Evolutionary conservation across 352 stramenopile genomes (phyloP).

Genomic region (Phytophthora fragariaefolia): DNA sequence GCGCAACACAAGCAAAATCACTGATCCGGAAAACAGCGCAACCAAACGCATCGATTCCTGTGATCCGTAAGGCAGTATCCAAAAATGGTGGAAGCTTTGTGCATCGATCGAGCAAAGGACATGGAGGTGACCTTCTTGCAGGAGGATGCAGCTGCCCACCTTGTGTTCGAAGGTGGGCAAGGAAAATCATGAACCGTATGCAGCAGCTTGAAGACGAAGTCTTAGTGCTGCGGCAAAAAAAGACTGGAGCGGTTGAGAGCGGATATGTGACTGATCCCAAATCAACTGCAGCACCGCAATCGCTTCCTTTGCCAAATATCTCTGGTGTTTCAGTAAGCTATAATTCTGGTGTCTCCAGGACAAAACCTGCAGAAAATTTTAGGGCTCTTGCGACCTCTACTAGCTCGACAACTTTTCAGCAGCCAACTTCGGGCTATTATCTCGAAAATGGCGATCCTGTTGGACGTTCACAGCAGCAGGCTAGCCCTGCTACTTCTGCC

Average conservation of each 20-base stretch:
- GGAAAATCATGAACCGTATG: constrained; percentile 44
- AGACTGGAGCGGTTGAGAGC: constrained; percentile 2
- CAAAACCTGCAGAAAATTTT: constrained; percentile 14
- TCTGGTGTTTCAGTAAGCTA: not conserved
- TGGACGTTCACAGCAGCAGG: not conserved
- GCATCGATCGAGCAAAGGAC: constrained; percentile 21
- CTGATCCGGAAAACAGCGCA: not conserved
- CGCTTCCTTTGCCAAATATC: constrained; percentile 1
- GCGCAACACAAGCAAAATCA: not conserved
- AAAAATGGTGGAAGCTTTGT: constrained; percentile 21
- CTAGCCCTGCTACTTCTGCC: not conserved
- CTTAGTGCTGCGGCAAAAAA: constrained; percentile 27
- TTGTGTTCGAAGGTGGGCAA: constrained; percentile 44
- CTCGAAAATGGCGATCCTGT: not conserved
- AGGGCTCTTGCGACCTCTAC: constrained; percentile 7
- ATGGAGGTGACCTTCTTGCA: constrained; percentile 39
- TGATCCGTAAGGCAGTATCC: not conserved
- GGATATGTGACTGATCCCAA: not conserved
- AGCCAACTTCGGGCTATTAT: not conserved
- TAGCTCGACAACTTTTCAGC: not conserved
- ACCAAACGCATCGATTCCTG: not conserved
- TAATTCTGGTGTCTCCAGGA: not conserved
- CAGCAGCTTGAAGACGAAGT: constrained; percentile 46
- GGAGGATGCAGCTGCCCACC: constrained; percentile 40
- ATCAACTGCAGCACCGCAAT: not conserved